A percentile compares a stretch with the other conserved stretches of the same genome.
Conservation (phyloP, 257 asterid species). For the Handroanthus guayacan region DNA sequence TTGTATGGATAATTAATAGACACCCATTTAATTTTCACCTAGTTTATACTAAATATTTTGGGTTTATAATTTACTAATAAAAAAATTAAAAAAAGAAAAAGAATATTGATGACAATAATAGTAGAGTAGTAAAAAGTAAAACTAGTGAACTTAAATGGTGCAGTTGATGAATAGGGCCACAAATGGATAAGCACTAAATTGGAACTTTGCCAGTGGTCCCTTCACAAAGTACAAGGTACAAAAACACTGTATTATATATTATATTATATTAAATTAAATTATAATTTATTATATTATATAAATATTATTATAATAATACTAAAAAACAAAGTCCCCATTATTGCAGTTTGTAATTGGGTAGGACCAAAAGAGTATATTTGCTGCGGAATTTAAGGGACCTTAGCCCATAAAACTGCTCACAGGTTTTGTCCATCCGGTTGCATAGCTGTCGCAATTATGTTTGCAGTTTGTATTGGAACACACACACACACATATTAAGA, state of each 20-base stretch:
- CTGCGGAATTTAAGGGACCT: background rate
- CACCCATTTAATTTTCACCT: background rate
- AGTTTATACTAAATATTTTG: background rate
- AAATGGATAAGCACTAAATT: conserved; percentile 32
- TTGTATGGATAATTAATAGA: background rate
- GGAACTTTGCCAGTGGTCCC: conserved; percentile 19
- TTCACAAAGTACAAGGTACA: conserved; percentile 25
- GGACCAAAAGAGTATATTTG: background rate
- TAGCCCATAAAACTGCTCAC: background rate
- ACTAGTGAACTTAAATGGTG: background rate
- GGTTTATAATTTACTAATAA: background rate
- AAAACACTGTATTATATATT: background rate
- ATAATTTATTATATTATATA: no score
- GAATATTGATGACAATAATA: no score
- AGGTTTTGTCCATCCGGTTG: background rate
- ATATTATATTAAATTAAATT: background rate
- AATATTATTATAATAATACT: no score
- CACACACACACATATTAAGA: no score
- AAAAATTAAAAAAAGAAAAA: background rate
- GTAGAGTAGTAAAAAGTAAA: no score
- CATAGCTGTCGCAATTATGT: background rate
- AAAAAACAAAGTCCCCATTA: background rate
- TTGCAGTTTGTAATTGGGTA: background rate
- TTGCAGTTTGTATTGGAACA: no score
- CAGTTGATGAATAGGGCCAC: conserved; percentile 13